Base-by-base conservation (phyloP, 108 stramenopile genomes). In the Skeletonema marinoi region DNA sequence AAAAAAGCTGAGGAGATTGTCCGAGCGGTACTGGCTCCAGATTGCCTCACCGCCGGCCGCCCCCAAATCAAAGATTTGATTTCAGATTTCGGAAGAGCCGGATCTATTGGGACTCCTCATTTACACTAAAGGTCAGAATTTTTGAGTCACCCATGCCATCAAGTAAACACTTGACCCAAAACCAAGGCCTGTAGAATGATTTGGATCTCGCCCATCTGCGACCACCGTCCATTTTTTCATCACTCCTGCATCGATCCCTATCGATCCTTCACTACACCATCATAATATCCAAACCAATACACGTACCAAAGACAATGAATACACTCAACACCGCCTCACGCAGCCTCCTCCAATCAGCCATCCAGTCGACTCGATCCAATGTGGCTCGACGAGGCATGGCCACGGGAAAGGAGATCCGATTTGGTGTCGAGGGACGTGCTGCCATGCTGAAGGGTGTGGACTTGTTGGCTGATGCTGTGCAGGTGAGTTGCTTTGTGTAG, bases 401-500 rank as follows among this genome's bases (percentile, higher is more conserved):
- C 39, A 78, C 76, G 58, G 94, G 88, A 12, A 97, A 97, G 67
- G 93, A 96, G 73, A 95, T 98, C 73, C 92, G 92, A 63, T 96
- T 96, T 78, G 97, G 97, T 33, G 92, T 93, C 35, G 96, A 96
- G 60, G 97, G 98, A 44, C 89, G 98, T n/a, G 96, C 97, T 50
- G 91, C 95, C 74, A 98, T 99, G 98, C 85, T 99, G 44, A 86
- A 70, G 44, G 98, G 98, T 61, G 98, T 99, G 36, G 91, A 99
- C 81, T 76, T 88, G 76, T 81, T 99, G 68, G 98, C 98, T 14
- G 98, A 99, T 83, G 98, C 98, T 68, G 98, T 99, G 35, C 98
- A 98, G 96, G 94, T 96, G 86, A 70, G 92, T 77, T 13, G 6
- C 41, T 16, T 25, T 29, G 0, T 25, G 25, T 25, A 25, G 25